Evolutionary conservation across 139 green algal species (phyloP).

Genomic region (Tetradesmus obliquus): DNA sequence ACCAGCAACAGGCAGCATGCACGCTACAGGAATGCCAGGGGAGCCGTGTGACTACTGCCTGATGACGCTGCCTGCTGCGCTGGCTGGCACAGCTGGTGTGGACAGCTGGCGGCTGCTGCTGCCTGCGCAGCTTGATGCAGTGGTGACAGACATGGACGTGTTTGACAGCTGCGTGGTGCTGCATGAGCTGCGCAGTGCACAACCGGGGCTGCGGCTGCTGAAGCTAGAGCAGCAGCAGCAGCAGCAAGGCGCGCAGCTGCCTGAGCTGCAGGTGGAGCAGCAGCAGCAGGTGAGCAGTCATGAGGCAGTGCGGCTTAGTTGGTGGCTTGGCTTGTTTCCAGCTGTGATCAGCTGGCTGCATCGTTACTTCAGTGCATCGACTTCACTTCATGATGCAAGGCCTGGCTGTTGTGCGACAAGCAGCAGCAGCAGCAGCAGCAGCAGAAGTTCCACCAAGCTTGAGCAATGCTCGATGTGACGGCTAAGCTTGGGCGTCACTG

Average conservation of each 20-base stretch:
- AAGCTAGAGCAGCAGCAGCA: neutral
- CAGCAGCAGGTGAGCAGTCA: slow-evolving; percentile 18
- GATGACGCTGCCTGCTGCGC: slow-evolving; percentile 8
- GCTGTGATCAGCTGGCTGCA: too few relatives aligned
- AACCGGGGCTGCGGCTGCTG: slow-evolving; percentile 36
- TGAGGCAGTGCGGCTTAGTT: neutral
- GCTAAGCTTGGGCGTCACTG: too few relatives aligned
- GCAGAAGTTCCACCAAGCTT: too few relatives aligned
- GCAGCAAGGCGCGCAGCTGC: neutral
- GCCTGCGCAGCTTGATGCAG: neutral
- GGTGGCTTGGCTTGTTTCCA: neutral
- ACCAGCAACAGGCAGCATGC: neutral
- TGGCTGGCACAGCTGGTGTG: neutral
- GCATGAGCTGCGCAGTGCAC: slow-evolving; percentile 50
- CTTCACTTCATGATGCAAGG: too few relatives aligned
- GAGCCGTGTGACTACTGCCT: neutral
- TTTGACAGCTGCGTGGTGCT: slow-evolving; percentile 56
- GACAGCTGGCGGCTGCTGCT: slow-evolving; percentile 60
- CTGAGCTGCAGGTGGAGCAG: slow-evolving; percentile 5
- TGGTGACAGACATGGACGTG: slow-evolving; percentile 77
- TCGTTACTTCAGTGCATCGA: too few relatives aligned
- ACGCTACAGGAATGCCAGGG: neutral
- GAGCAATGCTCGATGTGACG: too few relatives aligned
- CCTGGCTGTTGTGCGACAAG: neutral
- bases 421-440: slow-evolving; percentile 6